Evolutionary conservation across 1,284 basidiomycete species (phyloP).

Genomic region (Naganishia liquefaciens): DNA sequence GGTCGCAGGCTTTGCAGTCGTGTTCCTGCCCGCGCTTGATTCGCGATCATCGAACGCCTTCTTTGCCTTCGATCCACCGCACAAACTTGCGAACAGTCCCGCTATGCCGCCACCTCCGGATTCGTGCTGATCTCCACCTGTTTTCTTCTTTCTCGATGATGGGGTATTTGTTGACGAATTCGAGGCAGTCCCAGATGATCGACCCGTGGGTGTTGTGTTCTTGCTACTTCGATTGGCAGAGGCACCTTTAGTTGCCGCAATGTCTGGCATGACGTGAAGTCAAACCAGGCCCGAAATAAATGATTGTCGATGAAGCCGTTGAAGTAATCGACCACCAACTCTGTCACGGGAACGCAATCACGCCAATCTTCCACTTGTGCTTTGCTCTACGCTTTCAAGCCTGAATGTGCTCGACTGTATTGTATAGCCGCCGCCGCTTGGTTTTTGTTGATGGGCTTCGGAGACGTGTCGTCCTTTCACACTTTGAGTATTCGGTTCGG

Average conservation of each 20-base stretch:
- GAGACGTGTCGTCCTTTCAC: too few species aligned
- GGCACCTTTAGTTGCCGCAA: background rate
- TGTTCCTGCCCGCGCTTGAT: background rate
- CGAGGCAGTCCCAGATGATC: constrained; percentile 24
- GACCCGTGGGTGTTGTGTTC: constrained; percentile 12
- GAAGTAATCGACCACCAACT: too few species aligned
- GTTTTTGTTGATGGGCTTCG: too few species aligned
- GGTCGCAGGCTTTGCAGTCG: constrained; percentile 1
- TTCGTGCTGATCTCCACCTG: constrained; percentile 6
- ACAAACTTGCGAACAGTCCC: constrained; percentile 20
- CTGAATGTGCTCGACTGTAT: too few species aligned
- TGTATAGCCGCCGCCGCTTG: too few species aligned
- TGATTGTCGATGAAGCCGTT: too few species aligned
- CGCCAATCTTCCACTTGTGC: too few species aligned
- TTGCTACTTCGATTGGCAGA: constrained; percentile 4
- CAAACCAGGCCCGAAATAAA: too few species aligned
- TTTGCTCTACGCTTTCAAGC: too few species aligned
- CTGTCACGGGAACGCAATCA: too few species aligned
- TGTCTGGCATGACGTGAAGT: background rate
- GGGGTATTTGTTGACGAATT: constrained; percentile 16
- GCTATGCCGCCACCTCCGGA: constrained; percentile 10
- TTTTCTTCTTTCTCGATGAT: constrained; percentile 7
- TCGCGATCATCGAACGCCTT: constrained; percentile 16
- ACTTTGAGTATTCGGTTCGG: too few species aligned
- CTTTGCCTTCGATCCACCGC: constrained; percentile 19